Conservation (phyloP, 805 yeast genomes). For the Metschnikowia arizonensis region DNA sequence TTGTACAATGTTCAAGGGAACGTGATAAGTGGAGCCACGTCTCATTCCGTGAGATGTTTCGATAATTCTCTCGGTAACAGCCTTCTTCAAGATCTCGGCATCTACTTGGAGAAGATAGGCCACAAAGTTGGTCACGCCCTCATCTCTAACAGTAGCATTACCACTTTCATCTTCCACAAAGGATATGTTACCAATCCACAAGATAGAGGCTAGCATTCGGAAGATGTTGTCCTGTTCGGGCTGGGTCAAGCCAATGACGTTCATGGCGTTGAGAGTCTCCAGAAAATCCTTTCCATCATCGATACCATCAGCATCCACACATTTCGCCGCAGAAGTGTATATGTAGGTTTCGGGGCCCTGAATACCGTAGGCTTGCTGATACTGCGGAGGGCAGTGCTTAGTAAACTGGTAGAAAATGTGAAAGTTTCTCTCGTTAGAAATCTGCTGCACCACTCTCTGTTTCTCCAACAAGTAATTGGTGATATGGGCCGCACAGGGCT, state of each 20-base stretch:
- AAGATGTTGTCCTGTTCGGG: slow-evolving; percentile 89
- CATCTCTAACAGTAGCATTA: slow-evolving; percentile 75
- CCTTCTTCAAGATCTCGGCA: slow-evolving; percentile 56
- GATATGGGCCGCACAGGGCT: slow-evolving; percentile 93
- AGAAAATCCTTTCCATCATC: slow-evolving; percentile 76
- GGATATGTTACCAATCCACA: slow-evolving; percentile 93
- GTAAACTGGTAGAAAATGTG: slow-evolving; percentile 96
- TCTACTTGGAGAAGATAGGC: slow-evolving; percentile 87
- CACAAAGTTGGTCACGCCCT: slow-evolving; percentile 89
- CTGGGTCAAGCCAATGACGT: slow-evolving; percentile 74
- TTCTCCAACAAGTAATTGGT: slow-evolving; percentile 93
- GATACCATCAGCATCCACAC: slow-evolving; percentile 81
- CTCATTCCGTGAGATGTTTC: slow-evolving; percentile 87
- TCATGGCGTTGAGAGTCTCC: slow-evolving; percentile 85
- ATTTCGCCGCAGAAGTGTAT: slow-evolving; percentile 82
- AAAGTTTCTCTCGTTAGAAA: slow-evolving; percentile 87
- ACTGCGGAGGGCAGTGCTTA: slow-evolving; percentile 80
- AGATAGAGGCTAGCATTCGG: slow-evolving; percentile 72
- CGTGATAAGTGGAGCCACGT: slow-evolving; percentile 91
- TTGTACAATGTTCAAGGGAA: slow-evolving; percentile 86
- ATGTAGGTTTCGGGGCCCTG: slow-evolving; percentile 91
- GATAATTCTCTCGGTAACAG: slow-evolving; percentile 75
- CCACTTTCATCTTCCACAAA: slow-evolving; percentile 86
- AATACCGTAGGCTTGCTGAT: slow-evolving; percentile 81
- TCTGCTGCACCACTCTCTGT: slow-evolving; percentile 95